phyloP scores from a whole-genome alignment of 1,284 basidiomycete genomes.

The Ganoderma boninense region DNA sequence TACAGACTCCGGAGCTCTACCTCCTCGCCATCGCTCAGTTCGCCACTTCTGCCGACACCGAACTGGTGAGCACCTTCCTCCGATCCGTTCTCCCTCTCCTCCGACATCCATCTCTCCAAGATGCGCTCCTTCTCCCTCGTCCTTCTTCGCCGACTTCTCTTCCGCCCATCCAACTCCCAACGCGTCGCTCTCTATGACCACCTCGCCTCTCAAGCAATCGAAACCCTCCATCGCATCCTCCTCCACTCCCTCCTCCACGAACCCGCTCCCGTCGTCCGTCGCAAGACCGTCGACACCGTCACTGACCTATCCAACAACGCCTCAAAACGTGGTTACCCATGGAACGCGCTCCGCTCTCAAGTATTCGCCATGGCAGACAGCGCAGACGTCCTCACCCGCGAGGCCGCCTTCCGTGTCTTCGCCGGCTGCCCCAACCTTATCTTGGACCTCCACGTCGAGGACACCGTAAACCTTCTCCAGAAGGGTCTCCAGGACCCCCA shows the following conservation, averaged over 20 bases:
- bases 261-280: constrained; percentile 60
- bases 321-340: constrained; percentile 76
- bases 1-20: constrained; percentile 79
- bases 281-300: constrained; percentile 76
- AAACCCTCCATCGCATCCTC: constrained; percentile 73
- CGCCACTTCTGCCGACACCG: constrained; percentile 73
- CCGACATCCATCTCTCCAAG: constrained; percentile 43
- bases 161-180: constrained; percentile 55
- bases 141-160: constrained; percentile 77
- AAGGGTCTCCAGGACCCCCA: constrained; percentile 70
- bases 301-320: constrained; percentile 77
- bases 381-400: constrained; percentile 51
- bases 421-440: constrained; percentile 74
- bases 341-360: constrained; percentile 79
- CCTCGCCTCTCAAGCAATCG: constrained; percentile 68
- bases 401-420: constrained; percentile 71
- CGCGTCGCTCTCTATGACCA: constrained; percentile 71
- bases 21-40: constrained; percentile 80
- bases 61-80: constrained; percentile 61
- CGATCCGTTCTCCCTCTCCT: not conserved
- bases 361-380: constrained; percentile 69
- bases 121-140: constrained; percentile 87
- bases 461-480: constrained; percentile 68
- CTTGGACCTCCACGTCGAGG: constrained; percentile 74
- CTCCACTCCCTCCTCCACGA: constrained; percentile 74